Base-by-base conservation (phyloP, 2,329 filamentous ascomycete genomes). In the Amphichorda felina region DNA sequence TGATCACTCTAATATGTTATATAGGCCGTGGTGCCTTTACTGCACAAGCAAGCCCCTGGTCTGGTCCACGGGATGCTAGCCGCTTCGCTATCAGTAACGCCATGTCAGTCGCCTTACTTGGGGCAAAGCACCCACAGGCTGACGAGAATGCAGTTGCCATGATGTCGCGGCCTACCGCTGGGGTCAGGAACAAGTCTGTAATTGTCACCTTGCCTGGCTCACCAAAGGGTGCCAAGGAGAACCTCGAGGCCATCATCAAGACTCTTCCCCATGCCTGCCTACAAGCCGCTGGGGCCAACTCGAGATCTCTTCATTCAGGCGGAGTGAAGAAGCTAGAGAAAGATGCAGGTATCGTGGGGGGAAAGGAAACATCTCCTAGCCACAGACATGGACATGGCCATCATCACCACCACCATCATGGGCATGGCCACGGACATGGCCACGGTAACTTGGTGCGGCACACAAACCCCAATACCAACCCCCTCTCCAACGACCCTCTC, bases 31-130 rank as follows among this genome's bases (percentile, higher is more conserved):
- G 62, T 69, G 11, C 74, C 79, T 5, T 59, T 96, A 28, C 67
- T 96, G 30, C 79, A 94, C 50, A 87, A 82, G 52, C 76, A 89
- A 55, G 91, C 91, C 0, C 78, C 87, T 1, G 91, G 91, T 1
- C 66, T 98, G 34, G 82, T 95, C n/a, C 88, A 98, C 59, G 87
- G 79, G 44, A 98, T 98, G 89, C 67, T 98, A 29, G 70, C 87
- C 5, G 69, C 84, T 15, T 96, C 89, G 1, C 63, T 94, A 13
- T 66, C 75, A 30, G 77, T 96, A 24, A 98, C 91, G 3, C 88
- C 89, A 32, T 98, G 87, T 94, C 63, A 64, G 82, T 60, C 30
- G 16, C n/a, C 8, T 15, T 16, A 8, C 6, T 9, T 28, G 15
- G n/a, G 15, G 15, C 16, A 8, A 10, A 19, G 14, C 13, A 22